A percentile compares a stretch with the other conserved stretches of the same genome.
These are phyloP conservation scores for Peniophora sp. DNA, from an alignment of 1,284 basidiomycete species.

Conservation along the genomic window DNA sequence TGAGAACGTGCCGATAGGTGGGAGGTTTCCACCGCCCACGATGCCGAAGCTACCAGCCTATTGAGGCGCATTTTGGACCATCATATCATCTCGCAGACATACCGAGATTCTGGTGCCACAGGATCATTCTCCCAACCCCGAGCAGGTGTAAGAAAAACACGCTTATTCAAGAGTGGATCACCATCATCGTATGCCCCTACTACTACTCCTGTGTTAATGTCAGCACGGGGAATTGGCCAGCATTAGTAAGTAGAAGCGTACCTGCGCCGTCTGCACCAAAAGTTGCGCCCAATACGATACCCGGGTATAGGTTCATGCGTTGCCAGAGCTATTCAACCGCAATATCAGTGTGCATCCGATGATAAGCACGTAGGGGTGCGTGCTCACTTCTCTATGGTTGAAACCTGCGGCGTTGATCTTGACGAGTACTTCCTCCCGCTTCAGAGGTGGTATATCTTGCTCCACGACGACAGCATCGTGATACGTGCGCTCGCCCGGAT, in stretches of 20 bases:
- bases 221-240: background rate
- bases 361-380: background rate
- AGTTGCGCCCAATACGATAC: conserved; percentile 48
- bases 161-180: conserved; percentile 52
- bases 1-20: conserved; percentile 64
- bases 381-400: conserved; percentile 75
- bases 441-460: conserved; percentile 38
- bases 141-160: conserved; percentile 71
- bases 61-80: conserved; percentile 10
- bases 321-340: conserved; percentile 70
- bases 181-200: conserved; percentile 43
- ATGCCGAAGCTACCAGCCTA: conserved; percentile 27
- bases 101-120: conserved; percentile 42
- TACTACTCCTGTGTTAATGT: conserved; percentile 41
- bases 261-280: conserved; percentile 75
- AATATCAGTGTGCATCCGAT: conserved; percentile 1
- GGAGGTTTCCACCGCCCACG: conserved; percentile 46
- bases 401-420: conserved; percentile 64
- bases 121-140: conserved; percentile 69
- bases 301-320: conserved; percentile 63
- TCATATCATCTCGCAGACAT: background rate
- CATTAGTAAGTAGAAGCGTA: conserved; percentile 17
- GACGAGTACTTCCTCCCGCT: conserved; percentile 53
- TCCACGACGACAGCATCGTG: conserved; percentile 49
- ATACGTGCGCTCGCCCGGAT: conserved; percentile 27